Evolutionary conservation across 441 rosid genomes (phyloP).

Genomic region (Macaranga tanarius): DNA sequence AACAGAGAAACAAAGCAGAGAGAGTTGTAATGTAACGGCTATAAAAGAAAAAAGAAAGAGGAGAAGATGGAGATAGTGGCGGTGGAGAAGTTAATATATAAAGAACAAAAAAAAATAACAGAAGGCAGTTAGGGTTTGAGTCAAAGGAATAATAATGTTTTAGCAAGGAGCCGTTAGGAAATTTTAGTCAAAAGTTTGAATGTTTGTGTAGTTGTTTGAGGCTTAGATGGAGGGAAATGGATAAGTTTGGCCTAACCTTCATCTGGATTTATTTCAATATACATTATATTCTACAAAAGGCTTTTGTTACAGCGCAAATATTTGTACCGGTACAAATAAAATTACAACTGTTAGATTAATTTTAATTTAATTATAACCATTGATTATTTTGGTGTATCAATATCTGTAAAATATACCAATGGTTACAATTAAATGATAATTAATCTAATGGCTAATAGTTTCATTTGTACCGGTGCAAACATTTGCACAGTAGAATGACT

Average conservation of each 20-base stretch:
- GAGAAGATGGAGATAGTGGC: neutral
- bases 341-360: no score
- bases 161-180: conserved; percentile 38
- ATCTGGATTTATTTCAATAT: neutral
- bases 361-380: no score
- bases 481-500: no score
- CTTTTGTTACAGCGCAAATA: no score
- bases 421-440: no score
- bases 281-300: no score
- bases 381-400: no score
- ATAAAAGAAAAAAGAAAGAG: neutral
- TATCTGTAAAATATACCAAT: no score
- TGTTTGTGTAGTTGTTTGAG: neutral
- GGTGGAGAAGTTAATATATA: neutral
- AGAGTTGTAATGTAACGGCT: neutral
- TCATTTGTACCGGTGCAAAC: no score
- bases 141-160: conserved; percentile 20
- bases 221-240: conserved; percentile 23
- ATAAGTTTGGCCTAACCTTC: neutral
- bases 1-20: neutral
- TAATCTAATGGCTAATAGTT: no score
- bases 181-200: conserved; percentile 41
- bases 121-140: conserved; percentile 27
- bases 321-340: no score
- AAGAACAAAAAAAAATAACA: neutral